Percentiles rank a stretch among this genome's conserved stretches.
Conservation (phyloP, 2,329 filamentous ascomycete genomes). For the Paraphaeosphaeria minitans region DNA sequence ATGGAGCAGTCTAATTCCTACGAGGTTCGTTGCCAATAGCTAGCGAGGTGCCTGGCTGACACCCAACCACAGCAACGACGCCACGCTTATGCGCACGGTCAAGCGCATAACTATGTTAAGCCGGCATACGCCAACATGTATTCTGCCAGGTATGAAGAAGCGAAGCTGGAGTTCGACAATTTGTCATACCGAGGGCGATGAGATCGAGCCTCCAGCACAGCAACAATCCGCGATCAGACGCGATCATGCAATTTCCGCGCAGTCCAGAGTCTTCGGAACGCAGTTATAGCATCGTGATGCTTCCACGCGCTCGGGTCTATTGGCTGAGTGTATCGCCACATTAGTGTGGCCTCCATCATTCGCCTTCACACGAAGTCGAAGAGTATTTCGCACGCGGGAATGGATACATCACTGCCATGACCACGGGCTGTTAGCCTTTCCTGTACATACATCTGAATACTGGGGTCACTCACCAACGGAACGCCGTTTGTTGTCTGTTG, state of each 20-base stretch:
- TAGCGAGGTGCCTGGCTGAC: neutral
- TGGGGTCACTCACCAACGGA: neutral
- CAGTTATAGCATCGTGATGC: neutral
- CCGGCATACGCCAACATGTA: neutral
- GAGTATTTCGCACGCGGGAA: neutral
- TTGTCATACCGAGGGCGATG: neutral
- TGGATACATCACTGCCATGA: neutral
- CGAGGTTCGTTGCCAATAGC: neutral
- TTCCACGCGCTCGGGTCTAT: neutral
- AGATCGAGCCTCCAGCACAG: neutral
- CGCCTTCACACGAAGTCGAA: neutral
- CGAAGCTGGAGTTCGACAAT: neutral
- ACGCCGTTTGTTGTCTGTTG: neutral
- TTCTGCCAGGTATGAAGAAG: neutral
- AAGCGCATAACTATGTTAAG: neutral
- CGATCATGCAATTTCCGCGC: neutral
- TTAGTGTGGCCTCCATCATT: neutral
- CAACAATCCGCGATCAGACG: neutral
- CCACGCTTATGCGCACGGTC: neutral
- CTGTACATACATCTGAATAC: neutral
- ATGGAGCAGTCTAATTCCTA: neutral
- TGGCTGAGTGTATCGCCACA: neutral
- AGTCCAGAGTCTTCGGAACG: neutral
- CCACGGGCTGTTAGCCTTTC: neutral
- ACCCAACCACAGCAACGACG: neutral